Percentiles rank a stretch among this genome's conserved stretches.
Evolutionary conservation across 2,329 filamentous ascomycete genomes (phyloP).

Genomic region (Arthrobotrys sinensis): DNA sequence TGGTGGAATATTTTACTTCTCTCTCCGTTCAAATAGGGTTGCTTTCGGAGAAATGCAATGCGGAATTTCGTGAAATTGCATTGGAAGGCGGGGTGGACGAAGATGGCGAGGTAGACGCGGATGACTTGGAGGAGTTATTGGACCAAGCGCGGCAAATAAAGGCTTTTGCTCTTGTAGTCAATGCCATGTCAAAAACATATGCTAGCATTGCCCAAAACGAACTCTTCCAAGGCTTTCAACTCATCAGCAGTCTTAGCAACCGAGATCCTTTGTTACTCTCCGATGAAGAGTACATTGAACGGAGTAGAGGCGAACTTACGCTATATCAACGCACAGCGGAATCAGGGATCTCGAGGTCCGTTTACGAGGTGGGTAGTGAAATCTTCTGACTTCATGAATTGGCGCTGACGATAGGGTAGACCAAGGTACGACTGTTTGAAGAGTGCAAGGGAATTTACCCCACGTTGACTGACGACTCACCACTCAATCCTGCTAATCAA

Average conservation of each 20-base stretch:
- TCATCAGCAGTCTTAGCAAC: conserved; percentile 9
- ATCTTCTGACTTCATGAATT: background rate
- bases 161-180: conserved; percentile 8
- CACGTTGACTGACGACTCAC: background rate
- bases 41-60: conserved; percentile 19
- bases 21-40: conserved; percentile 9
- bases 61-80: background rate
- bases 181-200: background rate
- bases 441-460: conserved; percentile 6
- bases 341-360: conserved; percentile 6
- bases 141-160: conserved; percentile 6
- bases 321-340: background rate
- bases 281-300: background rate
- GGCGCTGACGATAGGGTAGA: background rate
- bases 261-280: background rate
- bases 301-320: conserved; percentile 5
- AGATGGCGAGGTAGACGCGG: background rate
- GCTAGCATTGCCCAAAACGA: conserved; percentile 1
- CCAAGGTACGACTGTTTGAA: conserved; percentile 4
- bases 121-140: conserved; percentile 8
- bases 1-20: conserved; percentile 16
- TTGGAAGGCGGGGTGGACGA: background rate
- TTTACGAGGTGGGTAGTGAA: background rate
- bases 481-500: conserved; percentile 5
- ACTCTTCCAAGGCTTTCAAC: conserved; percentile 17